Conservation (phyloP, 2,329 filamentous ascomycete species). For the Arthrinium puccinioides region DNA sequence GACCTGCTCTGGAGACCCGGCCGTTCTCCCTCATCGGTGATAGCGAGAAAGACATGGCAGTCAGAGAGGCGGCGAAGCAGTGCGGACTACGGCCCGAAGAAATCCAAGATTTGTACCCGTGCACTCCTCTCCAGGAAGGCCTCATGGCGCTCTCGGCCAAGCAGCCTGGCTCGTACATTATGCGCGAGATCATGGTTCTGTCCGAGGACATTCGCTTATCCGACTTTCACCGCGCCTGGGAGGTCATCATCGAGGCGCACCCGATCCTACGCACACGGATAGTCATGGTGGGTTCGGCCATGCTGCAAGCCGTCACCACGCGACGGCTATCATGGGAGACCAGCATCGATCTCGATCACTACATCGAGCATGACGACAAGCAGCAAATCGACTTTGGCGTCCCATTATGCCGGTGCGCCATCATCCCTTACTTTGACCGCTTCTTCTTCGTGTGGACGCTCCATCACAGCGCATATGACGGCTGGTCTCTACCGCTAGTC, state of each 20-base stretch:
- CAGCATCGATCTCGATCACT: background rate
- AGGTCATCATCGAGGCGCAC: background rate
- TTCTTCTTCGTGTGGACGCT: slow-evolving; percentile 5
- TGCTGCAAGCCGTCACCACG: slow-evolving; percentile 1
- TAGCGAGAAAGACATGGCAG: slow-evolving; percentile 22
- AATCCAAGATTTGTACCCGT: background rate
- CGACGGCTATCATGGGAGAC: background rate
- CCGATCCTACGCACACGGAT: background rate
- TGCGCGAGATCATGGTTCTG: background rate
- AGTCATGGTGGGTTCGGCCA: background rate
- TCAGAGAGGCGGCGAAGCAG: slow-evolving; percentile 21
- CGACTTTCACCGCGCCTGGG: background rate
- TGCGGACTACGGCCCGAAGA: background rate
- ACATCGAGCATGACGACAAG: background rate
- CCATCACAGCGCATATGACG: slow-evolving; percentile 6
- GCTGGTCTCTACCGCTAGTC: slow-evolving; percentile 3
- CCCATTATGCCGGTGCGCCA: background rate
- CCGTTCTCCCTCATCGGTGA: no score
- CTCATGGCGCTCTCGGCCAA: background rate
- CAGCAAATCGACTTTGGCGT: background rate
- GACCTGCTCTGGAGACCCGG: no score
- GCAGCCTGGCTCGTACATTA: background rate
- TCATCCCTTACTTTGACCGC: background rate
- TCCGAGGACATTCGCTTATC: background rate
- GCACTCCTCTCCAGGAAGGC: background rate